phyloP scores from a whole-genome alignment of 2,329 filamentous ascomycete genomes.

The Chaetomiaceae sp. region DNA sequence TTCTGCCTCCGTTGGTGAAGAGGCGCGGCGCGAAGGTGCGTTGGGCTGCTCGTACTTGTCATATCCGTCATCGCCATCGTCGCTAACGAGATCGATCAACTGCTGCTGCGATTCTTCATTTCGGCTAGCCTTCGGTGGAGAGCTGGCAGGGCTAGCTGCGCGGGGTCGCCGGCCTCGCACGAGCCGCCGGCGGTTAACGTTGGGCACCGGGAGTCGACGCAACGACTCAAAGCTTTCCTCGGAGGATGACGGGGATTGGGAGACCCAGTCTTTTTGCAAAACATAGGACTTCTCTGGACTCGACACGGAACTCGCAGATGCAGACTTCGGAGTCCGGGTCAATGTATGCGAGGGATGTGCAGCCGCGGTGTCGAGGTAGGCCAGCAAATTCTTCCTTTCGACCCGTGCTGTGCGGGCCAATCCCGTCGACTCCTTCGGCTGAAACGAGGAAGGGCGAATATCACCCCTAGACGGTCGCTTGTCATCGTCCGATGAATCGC shows the following conservation, averaged over 20 bases:
- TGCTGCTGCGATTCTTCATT: background rate
- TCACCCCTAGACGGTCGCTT: conserved; percentile 50
- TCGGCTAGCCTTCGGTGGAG: conserved; percentile 12
- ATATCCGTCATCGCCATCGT: conserved; percentile 38
- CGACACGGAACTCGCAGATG: conserved; percentile 16
- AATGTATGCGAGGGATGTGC: too few species aligned
- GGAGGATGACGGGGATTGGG: conserved; percentile 12
- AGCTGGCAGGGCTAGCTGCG: conserved; percentile 14
- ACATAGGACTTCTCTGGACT: conserved; percentile 16
- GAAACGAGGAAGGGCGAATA: conserved; percentile 55
- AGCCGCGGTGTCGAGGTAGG: too few species aligned
- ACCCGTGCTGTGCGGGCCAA: background rate
- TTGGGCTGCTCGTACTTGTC: conserved; percentile 22
- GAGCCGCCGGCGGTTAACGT: conserved; percentile 21
- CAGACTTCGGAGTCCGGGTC: too few species aligned
- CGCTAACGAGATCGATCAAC: conserved; percentile 30
- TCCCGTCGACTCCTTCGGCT: conserved; percentile 32
- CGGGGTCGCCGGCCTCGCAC: conserved; percentile 22
- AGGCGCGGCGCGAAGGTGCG: conserved; percentile 5
- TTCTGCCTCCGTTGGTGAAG: conserved; percentile 6
- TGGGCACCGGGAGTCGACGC: conserved; percentile 6
- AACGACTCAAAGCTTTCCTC: conserved; percentile 16
- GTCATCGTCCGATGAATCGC: conserved; percentile 51
- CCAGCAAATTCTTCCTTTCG: background rate
- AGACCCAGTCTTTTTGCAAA: conserved; percentile 21